Percentiles rank a stretch among this genome's conserved stretches.
These are phyloP conservation scores for Pyrenophora tritici-repentis DNA, from an alignment of 2,329 filamentous ascomycete genomes.

Conservation along the genomic window DNA sequence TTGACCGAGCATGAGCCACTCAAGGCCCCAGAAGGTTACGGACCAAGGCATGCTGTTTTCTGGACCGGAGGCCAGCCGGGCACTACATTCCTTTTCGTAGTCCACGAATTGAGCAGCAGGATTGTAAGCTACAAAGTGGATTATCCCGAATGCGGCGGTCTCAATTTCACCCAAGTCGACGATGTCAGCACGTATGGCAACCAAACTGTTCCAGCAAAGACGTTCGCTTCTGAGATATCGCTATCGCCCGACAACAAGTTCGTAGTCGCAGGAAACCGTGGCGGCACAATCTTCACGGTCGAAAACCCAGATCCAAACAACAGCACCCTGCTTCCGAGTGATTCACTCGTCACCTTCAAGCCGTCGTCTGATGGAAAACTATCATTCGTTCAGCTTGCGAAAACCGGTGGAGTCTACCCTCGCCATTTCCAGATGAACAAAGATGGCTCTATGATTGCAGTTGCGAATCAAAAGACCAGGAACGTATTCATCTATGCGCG, in stretches of 20 bases:
- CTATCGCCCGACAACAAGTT: conserved; percentile 63
- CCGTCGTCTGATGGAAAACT: conserved; percentile 58
- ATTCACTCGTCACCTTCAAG: conserved; percentile 63
- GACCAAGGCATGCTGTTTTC: conserved; percentile 70
- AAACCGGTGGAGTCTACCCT: conserved; percentile 68
- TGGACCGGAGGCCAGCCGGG: conserved; percentile 32
- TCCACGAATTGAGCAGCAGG: conserved; percentile 64
- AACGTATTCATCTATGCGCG: conserved; percentile 66
- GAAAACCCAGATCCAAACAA: conserved; percentile 52
- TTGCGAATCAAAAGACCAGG: conserved; percentile 66
- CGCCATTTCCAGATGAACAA: conserved; percentile 71
- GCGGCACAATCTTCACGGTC: conserved; percentile 60
- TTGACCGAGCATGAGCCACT: conserved; percentile 55
- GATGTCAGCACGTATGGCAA: conserved; percentile 49
- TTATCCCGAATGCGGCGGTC: conserved; percentile 51
- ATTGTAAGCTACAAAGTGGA: conserved; percentile 62
- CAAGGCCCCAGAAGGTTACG: conserved; percentile 57
- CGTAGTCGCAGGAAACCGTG: conserved; percentile 70
- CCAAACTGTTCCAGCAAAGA: conserved; percentile 46
- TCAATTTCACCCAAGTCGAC: conserved; percentile 56
- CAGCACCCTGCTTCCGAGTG: conserved; percentile 47
- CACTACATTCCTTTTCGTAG: conserved; percentile 60
- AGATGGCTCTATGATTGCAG: conserved; percentile 66
- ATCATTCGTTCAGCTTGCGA: conserved; percentile 60
- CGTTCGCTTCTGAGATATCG: conserved; percentile 57